These are phyloP conservation scores for Nannizzia gypsea DNA, from an alignment of 2,329 filamentous ascomycete species.

Conservation along the genomic window DNA sequence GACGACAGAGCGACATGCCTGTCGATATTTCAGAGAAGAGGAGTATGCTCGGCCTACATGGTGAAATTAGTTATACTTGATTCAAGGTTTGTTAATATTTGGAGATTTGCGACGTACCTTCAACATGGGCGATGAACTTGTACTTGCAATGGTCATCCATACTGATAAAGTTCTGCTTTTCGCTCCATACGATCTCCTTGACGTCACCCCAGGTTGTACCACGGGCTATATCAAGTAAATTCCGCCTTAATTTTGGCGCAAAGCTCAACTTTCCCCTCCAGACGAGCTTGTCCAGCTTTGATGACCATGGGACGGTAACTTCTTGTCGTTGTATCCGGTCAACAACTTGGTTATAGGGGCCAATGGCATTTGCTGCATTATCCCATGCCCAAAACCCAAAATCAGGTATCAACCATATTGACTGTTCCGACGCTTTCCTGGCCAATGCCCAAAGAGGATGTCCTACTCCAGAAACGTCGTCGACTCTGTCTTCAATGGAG, in stretches of 20 bases:
- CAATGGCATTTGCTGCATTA: slow-evolving; percentile 24
- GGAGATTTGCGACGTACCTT: slow-evolving; percentile 29
- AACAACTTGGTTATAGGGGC: slow-evolving; percentile 28
- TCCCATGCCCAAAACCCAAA: slow-evolving; percentile 44
- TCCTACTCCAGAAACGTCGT: slow-evolving; percentile 29
- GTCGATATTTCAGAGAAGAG: slow-evolving; percentile 40
- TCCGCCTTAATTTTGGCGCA: slow-evolving; percentile 30
- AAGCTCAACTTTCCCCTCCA: slow-evolving; percentile 40
- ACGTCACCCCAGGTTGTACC: slow-evolving; percentile 39
- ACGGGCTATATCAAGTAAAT: slow-evolving; percentile 29
- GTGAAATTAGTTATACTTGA: not conserved
- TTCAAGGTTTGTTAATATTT: not conserved
- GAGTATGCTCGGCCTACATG: slow-evolving; percentile 35
- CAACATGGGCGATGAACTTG: slow-evolving; percentile 42
- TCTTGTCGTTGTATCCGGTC: slow-evolving; percentile 18
- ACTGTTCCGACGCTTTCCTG: slow-evolving; percentile 27
- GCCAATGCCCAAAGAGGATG: slow-evolving; percentile 36
- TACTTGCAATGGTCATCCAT: slow-evolving; percentile 44
- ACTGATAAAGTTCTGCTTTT: slow-evolving; percentile 33
- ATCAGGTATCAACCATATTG: slow-evolving; percentile 42
- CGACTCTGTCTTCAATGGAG: slow-evolving; percentile 31
- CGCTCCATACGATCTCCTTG: slow-evolving; percentile 30
- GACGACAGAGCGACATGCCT: slow-evolving; percentile 39
- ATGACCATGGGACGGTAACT: slow-evolving; percentile 18
- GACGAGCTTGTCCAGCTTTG: slow-evolving; percentile 35